Evolutionary conservation across 345 rosid species (phyloP).

Genomic region (Linum usitatissimum): DNA sequence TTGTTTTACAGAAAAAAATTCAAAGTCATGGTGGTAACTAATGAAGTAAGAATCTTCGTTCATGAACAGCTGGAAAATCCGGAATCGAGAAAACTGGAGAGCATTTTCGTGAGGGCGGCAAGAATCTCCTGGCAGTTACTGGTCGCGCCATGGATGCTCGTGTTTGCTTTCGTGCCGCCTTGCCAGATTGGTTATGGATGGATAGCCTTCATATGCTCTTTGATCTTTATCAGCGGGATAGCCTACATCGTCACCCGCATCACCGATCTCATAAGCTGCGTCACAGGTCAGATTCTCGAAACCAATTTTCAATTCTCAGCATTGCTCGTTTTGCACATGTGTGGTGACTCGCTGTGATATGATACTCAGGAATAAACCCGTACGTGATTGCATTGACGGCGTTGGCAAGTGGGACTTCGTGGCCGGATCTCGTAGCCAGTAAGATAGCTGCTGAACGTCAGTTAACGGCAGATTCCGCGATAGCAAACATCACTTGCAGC

Average conservation of each 20-base stretch:
- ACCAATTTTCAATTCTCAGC: neutral
- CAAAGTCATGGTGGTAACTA: neutral
- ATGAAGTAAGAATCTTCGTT: conserved; percentile 11
- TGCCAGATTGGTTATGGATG: conserved; percentile 81
- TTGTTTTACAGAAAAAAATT: neutral
- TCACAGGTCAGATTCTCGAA: conserved; percentile 43
- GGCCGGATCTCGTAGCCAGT: conserved; percentile 97
- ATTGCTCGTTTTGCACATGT: neutral
- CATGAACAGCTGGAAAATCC: conserved; percentile 50
- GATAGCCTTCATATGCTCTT: conserved; percentile 78
- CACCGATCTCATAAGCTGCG: conserved; percentile 83
- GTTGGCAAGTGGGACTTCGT: conserved; percentile 85
- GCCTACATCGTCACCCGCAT: conserved; percentile 66
- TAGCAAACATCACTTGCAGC: conserved; percentile 86
- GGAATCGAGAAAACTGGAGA: conserved; percentile 48
- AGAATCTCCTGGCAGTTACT: conserved; percentile 52
- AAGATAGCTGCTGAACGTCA: conserved; percentile 96
- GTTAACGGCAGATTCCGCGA: conserved; percentile 87
- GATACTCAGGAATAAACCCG: conserved; percentile 60
- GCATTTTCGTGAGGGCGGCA: conserved; percentile 24
- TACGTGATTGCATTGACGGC: conserved; percentile 94
- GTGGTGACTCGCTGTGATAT: neutral
- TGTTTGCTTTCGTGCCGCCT: conserved; percentile 92
- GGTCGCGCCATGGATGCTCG: conserved; percentile 60
- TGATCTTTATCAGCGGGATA: conserved; percentile 68